Evolutionary conservation across 2,329 filamentous ascomycete genomes (phyloP).

Genomic region (Gremmenia infestans): DNA sequence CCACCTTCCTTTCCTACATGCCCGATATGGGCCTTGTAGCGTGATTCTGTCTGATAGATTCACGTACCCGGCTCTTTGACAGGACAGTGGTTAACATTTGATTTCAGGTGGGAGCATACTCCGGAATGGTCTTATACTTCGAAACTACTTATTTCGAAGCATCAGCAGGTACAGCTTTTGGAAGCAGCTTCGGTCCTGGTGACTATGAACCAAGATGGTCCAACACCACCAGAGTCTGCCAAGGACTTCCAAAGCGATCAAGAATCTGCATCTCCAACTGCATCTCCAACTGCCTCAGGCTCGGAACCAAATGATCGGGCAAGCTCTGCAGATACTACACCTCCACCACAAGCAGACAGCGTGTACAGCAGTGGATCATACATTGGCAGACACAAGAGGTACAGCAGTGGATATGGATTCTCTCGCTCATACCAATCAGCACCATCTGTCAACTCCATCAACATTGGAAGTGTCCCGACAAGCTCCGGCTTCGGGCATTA

Average conservation of each 20-base stretch:
- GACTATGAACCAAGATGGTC: conserved; percentile 69
- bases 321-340: conserved; percentile 89
- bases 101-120: conserved; percentile 93
- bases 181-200: conserved; percentile 96
- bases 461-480: conserved; percentile 47
- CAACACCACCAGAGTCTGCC: conserved; percentile 60
- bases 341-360: conserved; percentile 63
- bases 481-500: conserved; percentile 41
- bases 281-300: conserved; percentile 48
- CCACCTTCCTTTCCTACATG: conserved; percentile 45
- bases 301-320: conserved; percentile 71
- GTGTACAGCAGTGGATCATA: conserved; percentile 40
- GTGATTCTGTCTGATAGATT: conserved; percentile 28
- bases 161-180: conserved; percentile 96
- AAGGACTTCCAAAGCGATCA: conserved; percentile 71
- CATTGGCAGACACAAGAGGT: conserved; percentile 48
- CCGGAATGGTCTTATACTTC: conserved; percentile 97
- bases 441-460: conserved; percentile 48
- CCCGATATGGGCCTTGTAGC: conserved; percentile 35
- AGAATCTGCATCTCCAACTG: conserved; percentile 76
- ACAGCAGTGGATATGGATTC: conserved; percentile 53
- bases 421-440: conserved; percentile 79
- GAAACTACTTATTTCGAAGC: conserved; percentile 97
- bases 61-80: conserved; percentile 26
- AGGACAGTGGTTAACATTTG: conserved; percentile 32